Conservation (phyloP, 2,329 filamentous ascomycete species). For the Aspergillus brasiliensis region DNA sequence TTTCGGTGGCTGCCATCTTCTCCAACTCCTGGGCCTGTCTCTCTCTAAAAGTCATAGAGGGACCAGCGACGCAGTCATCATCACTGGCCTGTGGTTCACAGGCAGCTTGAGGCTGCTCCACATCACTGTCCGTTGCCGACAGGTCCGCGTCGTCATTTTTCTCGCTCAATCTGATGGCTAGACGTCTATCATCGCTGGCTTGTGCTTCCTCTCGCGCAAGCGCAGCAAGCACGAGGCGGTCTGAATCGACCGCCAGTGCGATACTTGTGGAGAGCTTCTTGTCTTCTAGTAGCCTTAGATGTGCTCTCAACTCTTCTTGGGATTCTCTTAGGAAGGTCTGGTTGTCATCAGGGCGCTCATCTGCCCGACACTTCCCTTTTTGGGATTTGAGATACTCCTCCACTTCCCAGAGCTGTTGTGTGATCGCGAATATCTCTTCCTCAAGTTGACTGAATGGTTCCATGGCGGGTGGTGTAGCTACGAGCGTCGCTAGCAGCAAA, state of each 20-base stretch:
- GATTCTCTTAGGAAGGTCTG: not conserved
- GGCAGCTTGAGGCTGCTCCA: not conserved
- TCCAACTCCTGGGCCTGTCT: not conserved
- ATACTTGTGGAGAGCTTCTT: not conserved
- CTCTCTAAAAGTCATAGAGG: not conserved
- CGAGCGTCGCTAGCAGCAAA: too few species aligned
- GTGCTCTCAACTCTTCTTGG: not conserved
- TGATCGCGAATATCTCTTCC: not conserved
- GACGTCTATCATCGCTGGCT: not conserved
- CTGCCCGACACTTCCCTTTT: not conserved
- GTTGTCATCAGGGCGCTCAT: not conserved
- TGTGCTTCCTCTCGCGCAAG: not conserved
- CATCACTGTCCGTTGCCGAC: too few species aligned
- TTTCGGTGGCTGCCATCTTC: not conserved
- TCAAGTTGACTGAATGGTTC: too few species aligned
- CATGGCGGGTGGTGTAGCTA: too few species aligned
- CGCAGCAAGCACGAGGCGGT: not conserved
- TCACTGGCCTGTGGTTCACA: not conserved
- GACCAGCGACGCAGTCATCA: not conserved
- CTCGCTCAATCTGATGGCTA: not conserved
- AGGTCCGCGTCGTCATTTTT: not conserved
- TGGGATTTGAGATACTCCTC: too few species aligned
- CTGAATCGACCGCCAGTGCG: not conserved
- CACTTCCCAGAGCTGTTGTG: not conserved
- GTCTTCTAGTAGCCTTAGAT: not conserved